Base-by-base conservation (phyloP, 768 basidiomycete species). In the Lactarius indigo region DNA sequence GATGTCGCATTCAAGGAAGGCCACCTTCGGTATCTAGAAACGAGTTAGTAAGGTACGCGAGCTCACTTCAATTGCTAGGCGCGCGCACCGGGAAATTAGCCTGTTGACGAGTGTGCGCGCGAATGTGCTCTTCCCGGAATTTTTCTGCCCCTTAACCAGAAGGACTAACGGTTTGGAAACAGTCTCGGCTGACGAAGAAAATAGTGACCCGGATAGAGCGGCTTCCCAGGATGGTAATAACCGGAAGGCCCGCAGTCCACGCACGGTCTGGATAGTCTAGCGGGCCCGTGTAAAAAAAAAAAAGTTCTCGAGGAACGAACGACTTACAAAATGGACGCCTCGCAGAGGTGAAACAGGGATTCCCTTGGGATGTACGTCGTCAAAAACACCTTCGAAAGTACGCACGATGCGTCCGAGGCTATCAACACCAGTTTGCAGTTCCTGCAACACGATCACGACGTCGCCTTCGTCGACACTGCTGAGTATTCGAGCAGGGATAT, bases 81-180 rank as follows among this genome's bases (percentile, higher is more conserved):
- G 75, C 66, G 75, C 81, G 65, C 64, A 92, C 89, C 80, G 79
- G 37, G 74, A 76, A 31, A 91, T 74, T 35, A 99, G 78, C 15
- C 78, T 79, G 73, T 97, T 97, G 18, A 91, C 73, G 17, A 93
- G 74, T 1, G 85, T 85, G 62, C 91, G 80, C 0, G 91, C 86
- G 72, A 98, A 90, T 0, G 92, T 93, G 68, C 94, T 96, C 76
- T 99, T 99, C 0, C 96, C 96, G 9, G 86, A 83, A 59, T 91
- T 88, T 76, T 92, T 96, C 1, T 91, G 84, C 1, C 96, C 96
- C 73, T 88, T 92, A 26, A 98, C 82, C 2, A 97, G 73, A 59
- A 68, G n/a, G 41, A 69, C 42, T 23, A 17, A 47, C 9, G 57
- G 61, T 26, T 50, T 44, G 15, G 57, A 52, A n/a, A 47, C 1